A percentile compares a stretch with the other conserved stretches of the same genome.
Conservation (phyloP, 2,329 filamentous ascomycete species). For the Colletotrichum musae region DNA sequence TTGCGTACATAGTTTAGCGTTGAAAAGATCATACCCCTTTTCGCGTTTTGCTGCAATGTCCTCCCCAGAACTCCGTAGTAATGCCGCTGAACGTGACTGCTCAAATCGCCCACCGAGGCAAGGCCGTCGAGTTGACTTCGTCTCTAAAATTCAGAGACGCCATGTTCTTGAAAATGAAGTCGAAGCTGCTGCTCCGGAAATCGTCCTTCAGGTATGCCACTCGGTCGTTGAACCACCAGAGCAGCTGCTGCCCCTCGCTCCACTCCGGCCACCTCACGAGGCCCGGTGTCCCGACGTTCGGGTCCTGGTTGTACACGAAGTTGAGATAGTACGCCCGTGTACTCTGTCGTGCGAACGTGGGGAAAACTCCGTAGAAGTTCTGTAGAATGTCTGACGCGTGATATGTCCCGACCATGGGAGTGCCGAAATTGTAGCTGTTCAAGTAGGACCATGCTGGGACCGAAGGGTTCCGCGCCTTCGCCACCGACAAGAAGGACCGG, state of each 20-base stretch:
- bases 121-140: not conserved
- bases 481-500: constrained; percentile 70
- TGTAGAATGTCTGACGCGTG: constrained; percentile 80
- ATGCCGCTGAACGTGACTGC: not conserved
- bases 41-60: not conserved
- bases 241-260: constrained; percentile 62
- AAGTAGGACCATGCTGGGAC: constrained; percentile 84
- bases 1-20: constrained; percentile 32
- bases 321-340: constrained; percentile 80
- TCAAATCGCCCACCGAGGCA: constrained; percentile 13
- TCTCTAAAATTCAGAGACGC: constrained; percentile 30
- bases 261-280: constrained; percentile 60
- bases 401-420: constrained; percentile 81
- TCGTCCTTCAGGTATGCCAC: constrained; percentile 54
- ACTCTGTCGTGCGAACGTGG: constrained; percentile 72
- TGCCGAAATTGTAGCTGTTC: constrained; percentile 78
- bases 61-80: not conserved
- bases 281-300: constrained; percentile 68
- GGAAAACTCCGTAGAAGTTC: constrained; percentile 75
- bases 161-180: constrained; percentile 44
- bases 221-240: constrained; percentile 58
- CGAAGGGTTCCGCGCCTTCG: constrained; percentile 62
- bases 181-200: constrained; percentile 51
- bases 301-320: constrained; percentile 80
- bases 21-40: constrained; percentile 31